Percentiles rank a stretch among this genome's conserved stretches.
Evolutionary conservation across 805 yeast species (phyloP).

Genomic region (Nakazawaea laoshanensis): DNA sequence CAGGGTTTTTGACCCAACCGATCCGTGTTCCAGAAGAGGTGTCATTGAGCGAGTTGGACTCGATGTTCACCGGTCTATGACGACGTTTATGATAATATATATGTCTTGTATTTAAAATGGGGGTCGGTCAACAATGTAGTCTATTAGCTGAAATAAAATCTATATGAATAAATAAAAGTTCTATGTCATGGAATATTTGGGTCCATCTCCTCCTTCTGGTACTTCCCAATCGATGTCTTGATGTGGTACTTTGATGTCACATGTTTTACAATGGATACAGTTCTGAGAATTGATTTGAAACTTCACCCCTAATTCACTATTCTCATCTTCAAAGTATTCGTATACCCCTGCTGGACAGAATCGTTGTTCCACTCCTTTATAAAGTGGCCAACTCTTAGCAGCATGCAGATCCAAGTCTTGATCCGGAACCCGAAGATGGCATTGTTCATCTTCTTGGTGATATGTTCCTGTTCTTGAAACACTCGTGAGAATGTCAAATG

Average conservation of each 20-base stretch:
- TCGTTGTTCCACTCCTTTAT: constrained; percentile 79
- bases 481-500: constrained; percentile 90
- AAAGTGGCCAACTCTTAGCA: constrained; percentile 59
- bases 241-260: constrained; percentile 93
- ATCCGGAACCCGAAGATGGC: constrained; percentile 68
- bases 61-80: constrained; percentile 26
- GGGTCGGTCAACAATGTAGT: neutral
- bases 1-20: constrained; percentile 72
- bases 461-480: constrained; percentile 94
- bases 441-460: constrained; percentile 90
- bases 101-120: neutral
- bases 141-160: neutral
- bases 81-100: neutral
- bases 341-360: constrained; percentile 99
- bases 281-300: constrained; percentile 95
- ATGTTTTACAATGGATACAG: constrained; percentile 97
- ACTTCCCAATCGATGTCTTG: constrained; percentile 94
- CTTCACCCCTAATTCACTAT: constrained; percentile 52
- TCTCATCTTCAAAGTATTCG: constrained; percentile 71
- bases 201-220: constrained; percentile 99
- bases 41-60: constrained; percentile 60
- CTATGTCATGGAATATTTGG: constrained; percentile 82
- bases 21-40: constrained; percentile 74
- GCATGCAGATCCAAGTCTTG: constrained; percentile 66
- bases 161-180: neutral